Percentiles rank a stretch among this genome's conserved stretches.
These are phyloP conservation scores for Melanopsichium pennsylvanicum DNA, from an alignment of 1,284 basidiomycete species.

Conservation along the genomic window DNA sequence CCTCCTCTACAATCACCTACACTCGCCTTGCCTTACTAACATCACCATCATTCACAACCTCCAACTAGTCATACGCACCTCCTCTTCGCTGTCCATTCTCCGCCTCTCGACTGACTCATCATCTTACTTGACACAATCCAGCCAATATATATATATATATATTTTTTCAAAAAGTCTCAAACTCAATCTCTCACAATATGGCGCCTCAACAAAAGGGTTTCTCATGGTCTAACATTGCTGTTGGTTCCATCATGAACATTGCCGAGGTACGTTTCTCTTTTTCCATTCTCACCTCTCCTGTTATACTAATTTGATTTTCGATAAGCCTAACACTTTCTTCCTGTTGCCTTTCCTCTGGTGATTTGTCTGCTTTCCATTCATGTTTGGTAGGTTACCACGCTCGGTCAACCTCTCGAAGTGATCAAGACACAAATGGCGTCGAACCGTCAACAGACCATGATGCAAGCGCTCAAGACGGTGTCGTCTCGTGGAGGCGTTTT, in stretches of 20 bases:
- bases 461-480: constrained; percentile 82
- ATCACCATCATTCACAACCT: no score
- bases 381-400: constrained; percentile 89
- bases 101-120: no score
- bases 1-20: no score
- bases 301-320: no score
- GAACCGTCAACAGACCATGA: constrained; percentile 79
- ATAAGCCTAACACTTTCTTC: constrained; percentile 5
- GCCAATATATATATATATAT: no score
- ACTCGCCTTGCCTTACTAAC: no score
- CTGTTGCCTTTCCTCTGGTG: constrained; percentile 3
- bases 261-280: constrained; percentile 79
- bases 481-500: constrained; percentile 88
- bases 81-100: no score
- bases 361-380: constrained; percentile 40
- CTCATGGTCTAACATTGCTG: constrained; percentile 98
- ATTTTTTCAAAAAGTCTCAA: no score
- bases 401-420: constrained; percentile 97
- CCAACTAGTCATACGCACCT: no score
- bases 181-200: no score
- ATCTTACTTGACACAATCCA: no score
- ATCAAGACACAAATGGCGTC: constrained; percentile 78
- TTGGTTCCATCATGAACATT: constrained; percentile 79
- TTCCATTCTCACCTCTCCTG: neutral
- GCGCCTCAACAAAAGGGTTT: constrained; percentile 78